Evolutionary conservation across 73 alveolate genomes (phyloP), one percentile per base, ranked within the genome.

Genomic region (Stentor coeruleus): DNA sequence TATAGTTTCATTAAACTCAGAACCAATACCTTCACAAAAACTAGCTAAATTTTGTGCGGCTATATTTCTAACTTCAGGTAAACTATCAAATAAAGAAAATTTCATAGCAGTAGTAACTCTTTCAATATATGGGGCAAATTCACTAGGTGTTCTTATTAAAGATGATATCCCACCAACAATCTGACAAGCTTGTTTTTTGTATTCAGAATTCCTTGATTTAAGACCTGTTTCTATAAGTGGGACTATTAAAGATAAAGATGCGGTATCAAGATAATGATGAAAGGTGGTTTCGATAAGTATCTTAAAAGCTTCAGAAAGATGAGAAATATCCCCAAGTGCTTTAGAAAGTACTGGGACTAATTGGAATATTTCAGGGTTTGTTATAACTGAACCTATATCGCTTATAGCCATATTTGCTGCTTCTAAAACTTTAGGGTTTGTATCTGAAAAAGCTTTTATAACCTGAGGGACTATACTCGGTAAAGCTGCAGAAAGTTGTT

Each of bases 391-490:
- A 31, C 92, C 95, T 74, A 91, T 91, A 57, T 79, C 89, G 36
- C 39, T 76, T 3, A 91, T 66, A 6, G 96, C 96, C 38, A 75
- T 30, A 15, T 83, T 83, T 0, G 94, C 94, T 3, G 94, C 92
- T 38, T 81, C 92, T 14, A 81, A 91, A 1, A 91, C 96, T 66
- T 91, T 91, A 28, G 87, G 92, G 73, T 91, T 93, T 35, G 96
- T 91, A 74, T 91, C 96, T 58, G 74, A 76, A 42, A 91, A 79
- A 3, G 87, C 90, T 33, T 88, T 87, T 77, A 92, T 84, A 74
- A 91, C 80, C 3, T 81, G 88, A 59, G 84, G 88, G 39, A 91
- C 93, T 11, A 91, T 82, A 41, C 79, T 58, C 0, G 96, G 96
- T 2, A 91, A 85, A 82, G 81, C 76, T 30, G 55, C 66, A 2